Evolutionary conservation across 2,329 filamentous ascomycete species (phyloP).

Genomic region (Pezicula carpinea): DNA sequence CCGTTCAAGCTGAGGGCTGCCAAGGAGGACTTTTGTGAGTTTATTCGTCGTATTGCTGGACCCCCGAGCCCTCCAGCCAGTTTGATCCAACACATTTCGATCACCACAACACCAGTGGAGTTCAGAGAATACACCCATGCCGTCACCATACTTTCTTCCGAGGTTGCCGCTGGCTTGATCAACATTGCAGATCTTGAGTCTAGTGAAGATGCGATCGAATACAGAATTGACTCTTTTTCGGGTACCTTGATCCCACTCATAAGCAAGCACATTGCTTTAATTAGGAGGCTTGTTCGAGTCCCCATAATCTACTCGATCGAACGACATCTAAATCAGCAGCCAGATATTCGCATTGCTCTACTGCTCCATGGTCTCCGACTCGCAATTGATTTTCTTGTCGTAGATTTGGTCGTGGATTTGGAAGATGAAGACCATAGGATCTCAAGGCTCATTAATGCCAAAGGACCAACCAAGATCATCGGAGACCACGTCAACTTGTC

Average conservation of each 20-base stretch:
- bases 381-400: conserved; percentile 52
- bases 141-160: conserved; percentile 52
- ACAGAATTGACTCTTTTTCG: conserved; percentile 26
- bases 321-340: neutral
- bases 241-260: conserved; percentile 23
- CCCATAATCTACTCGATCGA: conserved; percentile 1
- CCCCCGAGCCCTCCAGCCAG: conserved; percentile 41
- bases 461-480: conserved; percentile 56
- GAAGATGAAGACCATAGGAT: conserved; percentile 41
- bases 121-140: conserved; percentile 54
- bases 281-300: conserved; percentile 41
- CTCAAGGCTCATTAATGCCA: conserved; percentile 35
- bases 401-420: conserved; percentile 59
- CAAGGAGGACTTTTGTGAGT: conserved; percentile 51
- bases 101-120: conserved; percentile 47
- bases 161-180: conserved; percentile 44
- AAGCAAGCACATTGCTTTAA: conserved; percentile 3
- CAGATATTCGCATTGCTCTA: neutral
- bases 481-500: conserved; percentile 47
- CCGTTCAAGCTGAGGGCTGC: conserved; percentile 40
- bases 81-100: conserved; percentile 50
- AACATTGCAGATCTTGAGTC: conserved; percentile 62
- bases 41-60: conserved; percentile 49
- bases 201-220: conserved; percentile 64
- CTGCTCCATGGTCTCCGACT: neutral